Evolutionary conservation across 2,329 filamentous ascomycete species (phyloP), one percentile per base, ranked within the genome.

Genomic region (Fusarium guadeloupense): DNA sequence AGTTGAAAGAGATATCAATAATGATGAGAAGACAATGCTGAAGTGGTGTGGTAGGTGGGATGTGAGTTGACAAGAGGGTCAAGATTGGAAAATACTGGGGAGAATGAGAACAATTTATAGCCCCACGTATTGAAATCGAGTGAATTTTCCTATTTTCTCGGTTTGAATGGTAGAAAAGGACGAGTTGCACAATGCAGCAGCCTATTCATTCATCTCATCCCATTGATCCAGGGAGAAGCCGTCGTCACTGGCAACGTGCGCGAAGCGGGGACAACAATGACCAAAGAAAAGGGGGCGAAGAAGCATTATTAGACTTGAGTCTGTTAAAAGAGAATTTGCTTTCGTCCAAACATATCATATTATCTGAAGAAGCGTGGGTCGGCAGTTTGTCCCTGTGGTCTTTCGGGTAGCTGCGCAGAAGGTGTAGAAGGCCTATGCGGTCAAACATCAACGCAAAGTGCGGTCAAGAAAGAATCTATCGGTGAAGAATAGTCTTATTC

Each of bases 351-450:
- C 51, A 41, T 49, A 17, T 7, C 34, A 39, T 6, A 2, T n/a
- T 17, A 13, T 7, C 17, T 39, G 31, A n/a, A 12, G n/a, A 21
- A 6, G 13, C 30, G 25, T 39, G 34, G 34, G 44, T 43, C 20
- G 44, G 10, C 25, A 26, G 59, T 58, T 62, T 58, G 58, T 31
- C 30, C 10, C 50, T 33, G 47, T 40, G 19, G 41, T n/a, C 8
- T 35, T n/a, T 25, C 59, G 59, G 59, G 59, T 62, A 62, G 58
- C 52, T 44, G 59, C 59, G 51, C 39, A 16, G 52, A 38, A 31
- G 33, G 13, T 21, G 25, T 40, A 33, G 19, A 33, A 25, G 23
- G 30, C 23, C 30, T 58, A 46, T 37, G 25, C 19, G 23, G 57
- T 53, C 28, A 42, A 38, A 53, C 34, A 30, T 19, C 20, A 41